Base-by-base conservation (phyloP, 805 yeast genomes). In the Ogataea paradorogensis region DNA sequence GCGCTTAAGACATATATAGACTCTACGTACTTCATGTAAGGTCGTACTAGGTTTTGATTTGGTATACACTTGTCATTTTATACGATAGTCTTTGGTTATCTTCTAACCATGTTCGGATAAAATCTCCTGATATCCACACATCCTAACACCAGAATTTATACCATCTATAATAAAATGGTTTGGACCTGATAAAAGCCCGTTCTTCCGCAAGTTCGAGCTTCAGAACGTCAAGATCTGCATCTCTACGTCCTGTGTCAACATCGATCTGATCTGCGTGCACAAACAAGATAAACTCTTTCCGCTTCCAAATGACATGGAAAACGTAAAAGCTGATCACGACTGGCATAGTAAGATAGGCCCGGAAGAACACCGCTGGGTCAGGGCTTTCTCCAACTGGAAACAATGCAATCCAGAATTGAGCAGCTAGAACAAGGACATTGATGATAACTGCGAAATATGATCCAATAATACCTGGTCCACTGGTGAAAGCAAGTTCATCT, bases 351-450 rank as follows among this genome's bases (percentile, higher is more conserved):
- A 85, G 67, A 59, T 79, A 83, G 20, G 74, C 66, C 52, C 71
- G 64, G 68, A 85, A 85, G 69, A 85, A 85, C 18, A 56, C 63
- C 22, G 55, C 43, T 4, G 84, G 81, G 54, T 62, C 66, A 30
- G 82, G 76, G 11, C 61, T 28, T 8, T 42, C 66, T 14, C 78
- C 80, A 36, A 78, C 56, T 36, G 95, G 95, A 70, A 69, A 85
- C 27, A 82, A 64, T 5, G 91, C 90, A 36, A 82, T 71, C 86
- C 90, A 86, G 66, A 86, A 84, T 63, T 84, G 90, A 18, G 88
- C 84, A 42, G 74, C 65, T 38, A 87, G 68, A 42, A 84, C 80
- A 40, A 81, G 60, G 28, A 73, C 28, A 55, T 79, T 78, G 57
- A 87, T 62, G 27, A 65, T 47, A 11, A 74, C 55, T 34, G 91